These are phyloP conservation scores for Fraxinus paxiana DNA, from an alignment of 305 asterid species.

Conservation along the genomic window DNA sequence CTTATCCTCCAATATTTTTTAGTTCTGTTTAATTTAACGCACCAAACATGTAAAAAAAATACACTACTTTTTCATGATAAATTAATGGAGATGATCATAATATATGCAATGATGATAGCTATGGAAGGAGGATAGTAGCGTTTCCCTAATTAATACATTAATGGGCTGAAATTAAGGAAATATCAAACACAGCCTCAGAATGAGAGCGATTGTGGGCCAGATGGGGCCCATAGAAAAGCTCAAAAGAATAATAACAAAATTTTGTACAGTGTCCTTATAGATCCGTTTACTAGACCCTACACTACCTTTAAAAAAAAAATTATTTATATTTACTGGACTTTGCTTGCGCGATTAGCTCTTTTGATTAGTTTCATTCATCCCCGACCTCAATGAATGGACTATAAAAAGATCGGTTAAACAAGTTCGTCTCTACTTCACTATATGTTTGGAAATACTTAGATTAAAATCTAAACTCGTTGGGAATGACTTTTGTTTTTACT, in stretches of 20 bases:
- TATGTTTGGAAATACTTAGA: too few relatives aligned
- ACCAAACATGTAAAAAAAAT: neutral
- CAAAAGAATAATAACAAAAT: neutral
- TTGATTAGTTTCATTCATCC: neutral
- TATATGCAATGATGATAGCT: neutral
- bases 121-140: neutral
- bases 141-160: neutral
- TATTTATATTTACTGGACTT: neutral
- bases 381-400: neutral
- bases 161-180: neutral
- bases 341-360: neutral
- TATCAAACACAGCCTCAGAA: conserved; percentile 22
- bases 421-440: too few relatives aligned
- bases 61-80: neutral
- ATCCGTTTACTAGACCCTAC: conserved; percentile 1
- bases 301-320: neutral
- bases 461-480: too few relatives aligned
- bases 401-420: too few relatives aligned
- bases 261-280: neutral
- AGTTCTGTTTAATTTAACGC: neutral
- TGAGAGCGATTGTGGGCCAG: conserved; percentile 37
- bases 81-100: neutral
- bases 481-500: too few relatives aligned
- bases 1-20: neutral
- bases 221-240: conserved; percentile 10